phyloP scores from a whole-genome alignment of 164 flowering plant genomes.

The Kalanchoe fedtschenkoi region DNA sequence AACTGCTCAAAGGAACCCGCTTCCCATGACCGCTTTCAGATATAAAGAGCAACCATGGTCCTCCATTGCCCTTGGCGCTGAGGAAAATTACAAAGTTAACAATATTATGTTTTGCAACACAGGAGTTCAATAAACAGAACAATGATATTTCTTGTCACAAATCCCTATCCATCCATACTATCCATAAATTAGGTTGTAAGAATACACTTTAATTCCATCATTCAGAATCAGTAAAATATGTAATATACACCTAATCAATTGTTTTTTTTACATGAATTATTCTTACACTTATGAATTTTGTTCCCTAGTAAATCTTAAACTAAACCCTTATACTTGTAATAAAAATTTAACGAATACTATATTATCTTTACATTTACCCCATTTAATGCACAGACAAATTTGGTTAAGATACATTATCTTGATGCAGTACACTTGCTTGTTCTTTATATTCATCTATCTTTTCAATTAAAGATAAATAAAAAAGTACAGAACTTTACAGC shows the following conservation, averaged over 20 bases:
- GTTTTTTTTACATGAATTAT: too few relatives aligned
- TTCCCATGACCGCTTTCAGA: slow-evolving; percentile 85
- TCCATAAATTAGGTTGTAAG: too few relatives aligned
- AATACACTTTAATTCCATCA: too few relatives aligned
- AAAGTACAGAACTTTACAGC: background rate
- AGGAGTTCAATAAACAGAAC: background rate
- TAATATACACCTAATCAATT: too few relatives aligned
- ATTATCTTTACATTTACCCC: too few relatives aligned
- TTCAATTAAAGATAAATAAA: background rate
- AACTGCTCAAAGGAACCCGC: slow-evolving; percentile 82
- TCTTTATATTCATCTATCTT: background rate
- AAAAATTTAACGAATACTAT: too few relatives aligned
- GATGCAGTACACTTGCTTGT: background rate
- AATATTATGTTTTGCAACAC: background rate
- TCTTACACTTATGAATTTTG: too few relatives aligned
- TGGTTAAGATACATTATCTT: too few relatives aligned
- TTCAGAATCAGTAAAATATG: too few relatives aligned
- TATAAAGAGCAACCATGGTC: slow-evolving; percentile 87
- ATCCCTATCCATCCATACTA: background rate
- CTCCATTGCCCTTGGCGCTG: slow-evolving; percentile 31
- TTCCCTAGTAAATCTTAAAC: too few relatives aligned
- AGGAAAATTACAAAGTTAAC: background rate
- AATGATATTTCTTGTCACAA: background rate
- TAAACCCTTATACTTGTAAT: too few relatives aligned
- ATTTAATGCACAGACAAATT: too few relatives aligned